Evolutionary conservation across 768 basidiomycete genomes (phyloP), one percentile per base, ranked within the genome.

Genomic region (Pisolithus microcarpus): DNA sequence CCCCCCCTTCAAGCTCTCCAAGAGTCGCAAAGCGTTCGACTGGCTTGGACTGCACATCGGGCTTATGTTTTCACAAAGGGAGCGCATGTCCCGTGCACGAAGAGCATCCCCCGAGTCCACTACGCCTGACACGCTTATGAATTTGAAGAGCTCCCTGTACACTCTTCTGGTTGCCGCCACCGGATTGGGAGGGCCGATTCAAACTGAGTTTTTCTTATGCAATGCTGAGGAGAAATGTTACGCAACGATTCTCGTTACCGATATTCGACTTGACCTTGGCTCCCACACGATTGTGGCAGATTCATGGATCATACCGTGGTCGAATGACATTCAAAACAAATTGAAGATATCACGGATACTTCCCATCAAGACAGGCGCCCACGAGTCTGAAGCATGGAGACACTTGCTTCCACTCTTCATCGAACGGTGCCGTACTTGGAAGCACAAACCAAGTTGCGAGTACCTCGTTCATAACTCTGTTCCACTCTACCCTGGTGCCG

Each of bases 281-380:
- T 72, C 75, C 1, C 73, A 78, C 54, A 80, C 80, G 1, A 43
- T 82, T 2, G 60, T 82, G 16, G 70, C 68, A n/a, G 77, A 82
- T 52, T 72, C 70, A 4, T 80, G 69, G 57, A 67, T 77, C 7
- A 61, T 76, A 3, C 74, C 77, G 0, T 61, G 74, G 19, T 66
- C 47, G 44, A 42, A 3, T 26, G 43, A 36, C 2, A 31, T 61
- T 26, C 52, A 38, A 26, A 30, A 54, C 1, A 49, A 46, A 19
- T 31, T 63, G 16, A 7, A 60, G 3, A 58, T 69, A 10, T 5
- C 4, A 3, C 47, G n/a, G 15, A 49, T 56, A 46, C 49, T 58
- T 15, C 21, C 31, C 13, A 55, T 64, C 36, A 54, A 52, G 42
- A 31, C 60, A 0, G 58, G 61, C 24, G 13, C 31, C n/a, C 40